phyloP scores from a whole-genome alignment of 805 yeast species.

The Pichia cabralensis region DNA sequence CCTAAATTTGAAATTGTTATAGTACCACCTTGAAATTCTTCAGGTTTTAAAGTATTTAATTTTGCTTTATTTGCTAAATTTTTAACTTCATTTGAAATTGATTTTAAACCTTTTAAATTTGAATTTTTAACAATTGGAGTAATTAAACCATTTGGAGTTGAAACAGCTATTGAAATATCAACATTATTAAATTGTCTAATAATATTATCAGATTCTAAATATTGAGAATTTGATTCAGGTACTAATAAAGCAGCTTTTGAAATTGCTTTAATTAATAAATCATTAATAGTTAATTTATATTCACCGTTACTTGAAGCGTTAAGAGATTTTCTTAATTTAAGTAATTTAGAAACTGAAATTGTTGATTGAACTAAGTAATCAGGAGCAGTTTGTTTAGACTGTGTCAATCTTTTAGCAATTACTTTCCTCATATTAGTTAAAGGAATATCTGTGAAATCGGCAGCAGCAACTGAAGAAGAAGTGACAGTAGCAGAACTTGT shows the following conservation, averaged over 20 bases:
- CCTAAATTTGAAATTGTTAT: slow-evolving; percentile 98
- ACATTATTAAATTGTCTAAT: slow-evolving; percentile 87
- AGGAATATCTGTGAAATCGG: slow-evolving; percentile 68
- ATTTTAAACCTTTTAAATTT: slow-evolving; percentile 72
- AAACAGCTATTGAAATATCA: slow-evolving; percentile 97
- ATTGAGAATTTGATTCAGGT: slow-evolving; percentile 89
- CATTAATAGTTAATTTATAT: slow-evolving; percentile 89
- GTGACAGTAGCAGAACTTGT: slow-evolving; percentile 41
- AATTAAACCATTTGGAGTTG: slow-evolving; percentile 94
- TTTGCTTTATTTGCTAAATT: slow-evolving; percentile 95
- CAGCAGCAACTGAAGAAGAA: neutral
- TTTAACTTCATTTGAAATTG: slow-evolving; percentile 77
- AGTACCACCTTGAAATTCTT: slow-evolving; percentile 99
- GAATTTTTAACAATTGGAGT: slow-evolving; percentile 93
- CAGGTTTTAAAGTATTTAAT: slow-evolving; percentile 84
- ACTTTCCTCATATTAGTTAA: slow-evolving; percentile 88
- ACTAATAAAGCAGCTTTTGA: slow-evolving; percentile 84
- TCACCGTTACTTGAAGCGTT: slow-evolving; percentile 78
- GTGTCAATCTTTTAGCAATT: slow-evolving; percentile 78
- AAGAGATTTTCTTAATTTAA: slow-evolving; percentile 84
- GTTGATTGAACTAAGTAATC: slow-evolving; percentile 85
- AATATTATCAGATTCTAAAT: slow-evolving; percentile 82
- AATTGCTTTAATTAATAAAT: slow-evolving; percentile 87
- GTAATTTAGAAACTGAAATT: slow-evolving; percentile 78
- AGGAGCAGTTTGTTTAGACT: slow-evolving; percentile 82